Base-by-base conservation (phyloP, 2,329 filamentous ascomycete species). In the Aspergillus aculeatinus region DNA sequence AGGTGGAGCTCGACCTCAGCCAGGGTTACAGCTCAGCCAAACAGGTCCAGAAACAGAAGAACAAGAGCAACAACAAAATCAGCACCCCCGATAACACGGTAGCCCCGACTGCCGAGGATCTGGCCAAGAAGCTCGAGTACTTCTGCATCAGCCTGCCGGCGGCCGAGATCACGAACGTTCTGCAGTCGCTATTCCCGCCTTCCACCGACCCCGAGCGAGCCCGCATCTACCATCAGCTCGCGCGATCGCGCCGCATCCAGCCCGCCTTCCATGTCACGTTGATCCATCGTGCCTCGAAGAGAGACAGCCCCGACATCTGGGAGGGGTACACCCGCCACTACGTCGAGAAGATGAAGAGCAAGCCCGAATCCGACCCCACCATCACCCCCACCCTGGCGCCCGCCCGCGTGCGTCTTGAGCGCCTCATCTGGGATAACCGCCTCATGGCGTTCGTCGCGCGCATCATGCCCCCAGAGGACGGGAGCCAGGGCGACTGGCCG, bases 371-470 rank as follows among this genome's bases (percentile, higher is more conserved):
- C 39, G 63, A 74, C 29, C 55, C 68, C 4, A 61, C 59, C 16
- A 57, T 67, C 29, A 73, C 74, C 0, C 76, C 78, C 0, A 67
- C 65, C 3, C 63, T 79, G 48, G 69, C 76, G 31, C 39, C 67
- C 33, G 70, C 74, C 42, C 70, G 77, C 39, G 81, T 87, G n/a
- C 80, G 83, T 42, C 77, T 88, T 33, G 85, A 88, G 72, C 82
- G 81, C 6, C 77, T 97, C 51, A 87, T 99, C 9, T 98, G 89
- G 83, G 90, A 98, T 70, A 82, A 88, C 63, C 85, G 92, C 5
- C 81, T 98, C 70, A 98, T 99, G 95, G 89, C 92, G 5, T 89
- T 99, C 59, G 90, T 96, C 3, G 92, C 91, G 16, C 86, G 93
- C 10, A 80, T 96, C 2, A 62, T 79, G 23, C 77, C 78, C 7